Conservation (phyloP, 495 filamentous ascomycete genomes). For the Sabuloglossum arenarium region DNA sequence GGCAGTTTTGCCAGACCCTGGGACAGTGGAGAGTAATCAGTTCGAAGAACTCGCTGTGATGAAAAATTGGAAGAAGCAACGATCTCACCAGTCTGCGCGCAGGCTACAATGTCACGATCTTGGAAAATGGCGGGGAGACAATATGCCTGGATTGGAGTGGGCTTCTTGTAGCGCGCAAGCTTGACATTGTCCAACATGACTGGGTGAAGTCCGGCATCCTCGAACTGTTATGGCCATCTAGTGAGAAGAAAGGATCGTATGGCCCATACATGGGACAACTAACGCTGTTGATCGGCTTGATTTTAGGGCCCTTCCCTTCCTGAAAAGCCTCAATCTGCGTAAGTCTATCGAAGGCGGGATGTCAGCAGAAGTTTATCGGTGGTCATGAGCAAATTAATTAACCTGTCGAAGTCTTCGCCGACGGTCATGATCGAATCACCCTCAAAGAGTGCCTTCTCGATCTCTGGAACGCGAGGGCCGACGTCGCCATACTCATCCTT, state of each 20-base stretch:
- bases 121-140: constrained; percentile 52
- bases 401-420: constrained; percentile 27
- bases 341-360: constrained; percentile 21
- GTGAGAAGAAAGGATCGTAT: constrained; percentile 5
- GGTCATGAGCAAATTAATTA: neutral
- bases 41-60: neutral
- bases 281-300: constrained; percentile 30
- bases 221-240: constrained; percentile 26
- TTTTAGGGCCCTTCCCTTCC: too few relatives aligned
- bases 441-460: constrained; percentile 58
- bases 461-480: constrained; percentile 39
- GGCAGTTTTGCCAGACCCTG: constrained; percentile 90
- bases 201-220: constrained; percentile 68
- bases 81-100: constrained; percentile 72
- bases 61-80: neutral
- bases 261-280: constrained; percentile 3
- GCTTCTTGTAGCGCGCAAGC: constrained; percentile 39
- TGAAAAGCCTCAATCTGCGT: constrained; percentile 33
- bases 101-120: constrained; percentile 60
- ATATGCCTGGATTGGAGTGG: constrained; percentile 77
- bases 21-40: neutral
- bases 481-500: constrained; percentile 69
- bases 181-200: constrained; percentile 57
- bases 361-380: neutral
- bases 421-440: constrained; percentile 19